Base-by-base conservation (phyloP, 2,329 filamentous ascomycete genomes). In the Colletotrichum shisoi region DNA sequence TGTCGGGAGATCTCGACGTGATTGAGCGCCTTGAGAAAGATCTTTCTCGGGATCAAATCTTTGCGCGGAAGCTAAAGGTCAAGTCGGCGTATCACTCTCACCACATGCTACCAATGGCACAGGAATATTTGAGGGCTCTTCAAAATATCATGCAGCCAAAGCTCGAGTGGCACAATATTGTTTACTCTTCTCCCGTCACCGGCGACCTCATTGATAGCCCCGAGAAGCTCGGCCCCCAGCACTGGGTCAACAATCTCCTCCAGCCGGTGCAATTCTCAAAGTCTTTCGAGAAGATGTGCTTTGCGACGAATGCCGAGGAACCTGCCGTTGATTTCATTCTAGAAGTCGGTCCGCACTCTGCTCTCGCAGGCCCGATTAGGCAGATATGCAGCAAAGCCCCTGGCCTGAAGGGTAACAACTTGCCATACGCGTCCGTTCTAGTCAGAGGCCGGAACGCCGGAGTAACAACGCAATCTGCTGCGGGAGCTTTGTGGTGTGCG, bases 311-410 rank as follows among this genome's bases (percentile, higher is more conserved):
- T n/a, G 17, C 4, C 8, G 39, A 13, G 0, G 34, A 58, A 17
- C 12, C 52, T 1, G 42, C 42, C 12, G 58, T 80, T 21, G 79
- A 64, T 62, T 76, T 81, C 73, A 73, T 82, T 11, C 70, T 85
- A 12, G 83, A 85, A 71, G 72, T 85, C 6, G 83, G 83, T 0
- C 82, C 83, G 0, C 83, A 84, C 69, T 76, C 80, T 3, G 82
- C 81, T 0, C 75, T 85, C 1, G 78, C 81, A 45, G 83, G 83
- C 0, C 83, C 83, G 0, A 76, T 84, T 58, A 81, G 83, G 71
- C 81, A 84, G 72, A 83, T 83, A 9, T 73, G 82, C 21, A 83
- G 82, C 21, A 83, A 83, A 65, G 72, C 72, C 6, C 13, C 51
- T 2, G 17, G 1, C 1, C 4, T 62, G 7, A 66, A 66, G 13